Evolutionary conservation across 176 grass and related monocot species (phyloP), one percentile per base, ranked within the genome.

Genomic region (Stipa capillata): DNA sequence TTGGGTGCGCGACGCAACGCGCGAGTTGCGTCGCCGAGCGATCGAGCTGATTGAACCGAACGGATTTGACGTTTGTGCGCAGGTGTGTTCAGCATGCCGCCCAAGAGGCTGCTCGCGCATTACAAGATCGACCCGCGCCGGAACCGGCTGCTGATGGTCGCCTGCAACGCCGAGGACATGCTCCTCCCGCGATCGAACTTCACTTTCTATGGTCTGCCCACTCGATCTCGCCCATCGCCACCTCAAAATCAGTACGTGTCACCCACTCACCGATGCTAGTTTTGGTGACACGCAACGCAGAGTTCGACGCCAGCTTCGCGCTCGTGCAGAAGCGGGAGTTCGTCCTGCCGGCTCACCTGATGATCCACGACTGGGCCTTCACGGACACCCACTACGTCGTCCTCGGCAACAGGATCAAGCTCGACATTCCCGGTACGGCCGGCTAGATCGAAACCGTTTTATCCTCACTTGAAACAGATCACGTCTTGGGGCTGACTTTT

Each of bases 341-440:
- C 81, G 78, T 75, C 1, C n/a, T 99, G 79, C 85, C 87, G 37
- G 92, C 90, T 4, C 96, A 99, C 79, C 76, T 99, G 8, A 91
- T 99, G 92, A 99, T 99, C 86, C 96, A 99, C 71, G 96, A 99
- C 59, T 99, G 96, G 96, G 34, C 88, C 14, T 95, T 99, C 88
- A 99, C 96, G 1, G 90, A 95, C 57, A 85, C 2, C 48, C 89
- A 93, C 81, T 99, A 99, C 64, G 58, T 99, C 31, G 42, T 99
- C 24, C 69, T 93, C 29, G 92, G 92, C 59, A 99, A 99, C 41
- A 67, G 92, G n/a, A 95, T 99, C 85, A 99, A 85, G 82, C 81
- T 99, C 54, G 84, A 95, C 78, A 72, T 93, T 21, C 90, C 92
- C 23, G 96, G 93, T 97, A 90, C 17, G 47, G 67, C 52, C 59